Evolutionary conservation across 805 yeast genomes (phyloP).

Genomic region (Blastobotrys robertii): DNA sequence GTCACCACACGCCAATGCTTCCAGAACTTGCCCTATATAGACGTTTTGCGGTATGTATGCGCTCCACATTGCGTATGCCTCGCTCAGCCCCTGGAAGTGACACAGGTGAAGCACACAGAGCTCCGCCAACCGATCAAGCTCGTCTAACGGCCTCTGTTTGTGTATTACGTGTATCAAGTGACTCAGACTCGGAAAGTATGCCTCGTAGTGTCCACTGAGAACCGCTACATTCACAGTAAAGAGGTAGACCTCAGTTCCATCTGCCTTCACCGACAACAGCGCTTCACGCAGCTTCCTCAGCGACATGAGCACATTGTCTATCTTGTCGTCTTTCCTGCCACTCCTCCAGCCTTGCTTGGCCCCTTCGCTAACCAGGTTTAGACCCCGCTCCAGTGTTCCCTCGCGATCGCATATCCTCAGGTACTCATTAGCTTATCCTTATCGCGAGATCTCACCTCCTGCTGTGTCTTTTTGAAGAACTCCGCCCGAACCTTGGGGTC

Average conservation of each 20-base stretch:
- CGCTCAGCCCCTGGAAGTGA: conserved; percentile 13
- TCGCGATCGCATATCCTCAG: too few species aligned
- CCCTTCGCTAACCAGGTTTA: background rate
- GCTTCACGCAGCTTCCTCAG: conserved; percentile 46
- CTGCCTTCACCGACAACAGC: conserved; percentile 28
- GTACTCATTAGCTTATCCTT: too few species aligned
- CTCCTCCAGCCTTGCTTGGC: background rate
- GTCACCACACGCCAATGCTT: conserved; percentile 8
- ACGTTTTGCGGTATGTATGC: conserved; percentile 4
- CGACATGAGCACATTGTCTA: conserved; percentile 9
- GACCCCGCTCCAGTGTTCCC: too few species aligned
- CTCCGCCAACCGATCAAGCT: conserved; percentile 33
- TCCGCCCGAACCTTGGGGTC: conserved; percentile 6
- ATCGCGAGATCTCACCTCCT: background rate
- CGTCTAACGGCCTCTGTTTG: conserved; percentile 23
- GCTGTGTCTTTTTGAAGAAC: conserved; percentile 4
- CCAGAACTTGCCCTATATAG: conserved; percentile 1
- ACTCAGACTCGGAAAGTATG: conserved; percentile 45
- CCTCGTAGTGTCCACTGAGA: conserved; percentile 39
- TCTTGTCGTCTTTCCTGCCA: background rate
- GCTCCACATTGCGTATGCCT: conserved; percentile 14
- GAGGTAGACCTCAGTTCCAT: conserved; percentile 34
- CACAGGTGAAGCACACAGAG: conserved; percentile 36
- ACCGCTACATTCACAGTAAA: conserved; percentile 40
- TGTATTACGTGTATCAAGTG: conserved; percentile 30